A percentile compares a stretch with the other conserved stretches of the same genome.
Conservation (phyloP, 2,329 filamentous ascomycete species). For the Neofusicoccum kwambonambiense region DNA sequence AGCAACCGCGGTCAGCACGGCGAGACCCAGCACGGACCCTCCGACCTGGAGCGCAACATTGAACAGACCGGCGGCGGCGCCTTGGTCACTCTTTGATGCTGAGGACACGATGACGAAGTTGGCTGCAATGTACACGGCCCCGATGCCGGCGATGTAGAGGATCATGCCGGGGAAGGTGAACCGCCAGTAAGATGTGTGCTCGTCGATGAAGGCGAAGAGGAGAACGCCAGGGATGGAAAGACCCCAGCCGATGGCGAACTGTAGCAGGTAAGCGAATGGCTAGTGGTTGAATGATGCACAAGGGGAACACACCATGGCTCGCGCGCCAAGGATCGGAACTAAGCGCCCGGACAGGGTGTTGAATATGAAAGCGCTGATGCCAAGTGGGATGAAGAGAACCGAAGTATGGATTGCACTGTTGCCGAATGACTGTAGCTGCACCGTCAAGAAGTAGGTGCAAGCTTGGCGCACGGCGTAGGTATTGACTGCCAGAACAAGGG, state of each 20-base stretch:
- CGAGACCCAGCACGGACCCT: conserved; percentile 11
- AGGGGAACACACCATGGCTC: not conserved
- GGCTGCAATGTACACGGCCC: conserved; percentile 16
- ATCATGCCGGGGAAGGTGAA: conserved; percentile 15
- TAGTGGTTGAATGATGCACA: too few relatives aligned
- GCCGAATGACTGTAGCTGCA: conserved; percentile 16
- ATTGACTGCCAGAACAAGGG: conserved; percentile 6
- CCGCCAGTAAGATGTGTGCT: not conserved
- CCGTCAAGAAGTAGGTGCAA: conserved; percentile 18
- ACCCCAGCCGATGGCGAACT: conserved; percentile 13
- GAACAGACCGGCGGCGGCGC: conserved; percentile 16
- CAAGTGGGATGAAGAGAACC: conserved; percentile 17
- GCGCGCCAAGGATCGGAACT: not conserved
- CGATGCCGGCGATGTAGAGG: conserved; percentile 18
- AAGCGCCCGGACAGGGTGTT: conserved; percentile 10
- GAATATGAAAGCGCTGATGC: conserved; percentile 6
- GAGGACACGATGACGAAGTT: conserved; percentile 15
- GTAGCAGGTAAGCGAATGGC: not conserved
- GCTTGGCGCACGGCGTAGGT: conserved; percentile 17
- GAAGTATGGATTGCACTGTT: conserved; percentile 12
- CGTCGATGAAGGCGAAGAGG: conserved; percentile 12
- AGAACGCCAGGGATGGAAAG: conserved; percentile 8
- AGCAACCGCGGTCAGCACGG: conserved; percentile 13
- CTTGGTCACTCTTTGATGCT: conserved; percentile 14
- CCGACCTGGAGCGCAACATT: conserved; percentile 19